Evolutionary conservation across 352 stramenopile genomes (phyloP), one percentile per base, ranked within the genome.

Genomic region (Halophytophthora batemanensis): DNA sequence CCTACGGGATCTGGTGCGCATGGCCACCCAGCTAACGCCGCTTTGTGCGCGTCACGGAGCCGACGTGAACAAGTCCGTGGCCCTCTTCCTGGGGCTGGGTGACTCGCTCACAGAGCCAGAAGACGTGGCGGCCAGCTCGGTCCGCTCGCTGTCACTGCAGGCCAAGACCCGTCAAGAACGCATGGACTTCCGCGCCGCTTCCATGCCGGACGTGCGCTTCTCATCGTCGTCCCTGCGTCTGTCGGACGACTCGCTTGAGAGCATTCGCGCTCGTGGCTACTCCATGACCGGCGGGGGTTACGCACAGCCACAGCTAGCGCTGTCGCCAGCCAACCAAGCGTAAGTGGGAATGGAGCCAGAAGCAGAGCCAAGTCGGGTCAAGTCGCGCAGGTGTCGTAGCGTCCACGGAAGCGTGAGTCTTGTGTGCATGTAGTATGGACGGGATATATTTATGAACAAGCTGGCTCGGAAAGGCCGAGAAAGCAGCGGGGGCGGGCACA

Each of bases 161-260:
- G 33, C 64, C 37, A 88, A 88, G 62, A 86, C 77, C 10, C 74
- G 75, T 33, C 73, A 86, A 50, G 77, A 88, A n/a, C 71, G 77
- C 37, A 80, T 86, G 45, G 75, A 86, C 51, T 85, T 82, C 56
- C 74, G 77, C 21, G 69, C 71, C 12, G 57, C 74, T 17, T 87
- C 76, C 18, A 83, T 87, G 76, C 71, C 76, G n/a, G 71, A 87
- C 43, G 70, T 85, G 43, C 76, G 76, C 35, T 59, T 72, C 43
- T 87, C 76, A 19, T 64, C 61, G 11, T 71, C 51, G 35, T 74
- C 69, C 15, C 18, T 74, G 36, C 46, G 46, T 37, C 38, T 61
- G 10, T 68, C 62, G 0, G 56, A 71, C 22, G 43, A 64, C 17
- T 25, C 62, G 22, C 40, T 71, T 5, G 52, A 57, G 34, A 42